Base-by-base conservation (phyloP, 2,329 filamentous ascomycete genomes). In the Sclerotinia borealis region DNA sequence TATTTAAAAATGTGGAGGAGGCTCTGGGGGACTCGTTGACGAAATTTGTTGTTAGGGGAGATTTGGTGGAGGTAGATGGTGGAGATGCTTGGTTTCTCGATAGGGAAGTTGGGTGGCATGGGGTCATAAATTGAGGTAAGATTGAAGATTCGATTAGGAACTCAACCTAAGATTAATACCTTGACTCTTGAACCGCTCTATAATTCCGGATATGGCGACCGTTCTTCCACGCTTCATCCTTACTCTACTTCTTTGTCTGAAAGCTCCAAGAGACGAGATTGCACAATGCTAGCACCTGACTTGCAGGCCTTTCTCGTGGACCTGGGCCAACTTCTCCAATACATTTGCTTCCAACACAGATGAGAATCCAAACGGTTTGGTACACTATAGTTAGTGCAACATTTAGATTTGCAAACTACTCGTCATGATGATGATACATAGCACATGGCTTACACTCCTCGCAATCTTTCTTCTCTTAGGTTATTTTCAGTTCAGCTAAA, bases 341-440 rank as follows among this genome's bases (percentile, higher is more conserved):
- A 93, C 90, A 1, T 93, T 93, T 74, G 93, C 89, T 2, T 87
- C 89, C 4, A 90, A 88, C 66, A 88, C 90, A 5, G 86, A 89
- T 76, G 88, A 92, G 72, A 87, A 90, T 66, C 90, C 90, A 10
- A 93, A 93, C 77, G 90, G 90, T 10, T 83, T 93, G 29, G 78
- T 93, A 9, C 90, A n/a, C n/a, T n/a, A n/a, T n/a, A n/a, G n/a
- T n/a, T n/a, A n/a, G n/a, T n/a, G n/a, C n/a, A n/a, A n/a, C n/a
- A n/a, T n/a, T n/a, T n/a, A n/a, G n/a, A n/a, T n/a, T n/a, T n/a
- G n/a, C n/a, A n/a, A n/a, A n/a, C n/a, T n/a, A n/a, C n/a, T n/a
- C n/a, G n/a, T n/a, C n/a, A n/a, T n/a, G n/a, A n/a, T n/a, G n/a
- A n/a, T n/a, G n/a, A n/a, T n/a, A n/a, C n/a, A n/a, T n/a, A n/a